Evolutionary conservation across 257 asterid genomes (phyloP).

Genomic region (Jacaranda mimosifolia): DNA sequence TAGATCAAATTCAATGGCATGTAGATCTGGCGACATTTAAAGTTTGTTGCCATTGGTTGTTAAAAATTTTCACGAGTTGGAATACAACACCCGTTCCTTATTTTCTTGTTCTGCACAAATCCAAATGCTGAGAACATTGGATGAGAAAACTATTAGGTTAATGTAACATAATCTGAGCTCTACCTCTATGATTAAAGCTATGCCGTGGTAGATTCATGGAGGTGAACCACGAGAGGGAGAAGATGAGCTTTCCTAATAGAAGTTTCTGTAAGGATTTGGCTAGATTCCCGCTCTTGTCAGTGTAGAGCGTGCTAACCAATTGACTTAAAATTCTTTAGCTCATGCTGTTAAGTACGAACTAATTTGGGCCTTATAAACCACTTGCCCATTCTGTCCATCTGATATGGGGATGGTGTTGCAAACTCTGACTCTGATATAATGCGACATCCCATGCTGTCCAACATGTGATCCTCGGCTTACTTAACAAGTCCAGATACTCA

Average conservation of each 20-base stretch:
- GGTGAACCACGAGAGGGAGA: conserved; percentile 12
- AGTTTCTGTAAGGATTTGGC: not conserved
- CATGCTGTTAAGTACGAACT: no score
- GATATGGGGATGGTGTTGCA: not conserved
- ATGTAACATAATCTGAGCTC: not conserved
- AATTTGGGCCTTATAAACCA: not conserved
- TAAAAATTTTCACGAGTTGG: not conserved
- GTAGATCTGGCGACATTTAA: not conserved
- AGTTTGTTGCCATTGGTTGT: conserved; percentile 11
- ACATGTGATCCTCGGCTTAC: not conserved
- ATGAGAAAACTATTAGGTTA: conserved; percentile 9
- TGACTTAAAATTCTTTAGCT: not conserved
- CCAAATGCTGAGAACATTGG: no score
- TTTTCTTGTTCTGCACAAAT: conserved; percentile 15
- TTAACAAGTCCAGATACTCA: not conserved
- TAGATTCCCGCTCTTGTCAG: not conserved
- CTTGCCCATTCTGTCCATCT: not conserved
- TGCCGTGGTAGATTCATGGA: not conserved
- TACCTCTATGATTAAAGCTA: not conserved
- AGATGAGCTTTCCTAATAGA: not conserved
- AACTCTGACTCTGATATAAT: not conserved
- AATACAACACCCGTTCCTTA: not conserved
- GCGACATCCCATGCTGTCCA: not conserved
- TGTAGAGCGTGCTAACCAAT: not conserved
- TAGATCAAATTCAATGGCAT: not conserved